Percentiles rank a stretch among this genome's conserved stretches.
These are phyloP conservation scores for Tillandsia leiboldiana DNA, from an alignment of 176 grass and related monocot species.

Conservation along the genomic window DNA sequence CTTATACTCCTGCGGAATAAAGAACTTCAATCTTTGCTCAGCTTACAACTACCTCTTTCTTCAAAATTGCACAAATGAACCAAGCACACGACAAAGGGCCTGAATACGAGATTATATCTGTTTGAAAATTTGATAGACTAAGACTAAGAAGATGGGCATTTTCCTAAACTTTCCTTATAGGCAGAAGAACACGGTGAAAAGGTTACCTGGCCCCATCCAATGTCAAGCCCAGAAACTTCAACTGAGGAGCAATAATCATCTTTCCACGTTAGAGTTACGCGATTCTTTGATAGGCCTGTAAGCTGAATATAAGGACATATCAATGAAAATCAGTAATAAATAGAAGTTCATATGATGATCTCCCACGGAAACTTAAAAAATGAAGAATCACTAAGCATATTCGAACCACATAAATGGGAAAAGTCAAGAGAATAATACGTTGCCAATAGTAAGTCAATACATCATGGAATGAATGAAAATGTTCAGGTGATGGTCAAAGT, in stretches of 20 bases:
- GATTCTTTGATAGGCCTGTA: conserved; percentile 53
- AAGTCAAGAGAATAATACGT: background rate
- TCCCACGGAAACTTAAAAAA: background rate
- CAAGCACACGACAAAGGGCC: background rate
- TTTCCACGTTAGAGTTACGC: conserved; percentile 66
- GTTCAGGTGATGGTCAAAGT: too few relatives aligned
- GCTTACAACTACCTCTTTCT: background rate
- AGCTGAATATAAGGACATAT: conserved; percentile 44
- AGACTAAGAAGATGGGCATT: background rate
- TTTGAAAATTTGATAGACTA: background rate
- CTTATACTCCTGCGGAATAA: background rate
- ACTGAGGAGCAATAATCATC: conserved; percentile 52
- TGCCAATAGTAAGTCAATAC: background rate
- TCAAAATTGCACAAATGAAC: background rate
- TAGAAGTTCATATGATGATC: background rate
- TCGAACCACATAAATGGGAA: background rate
- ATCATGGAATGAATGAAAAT: too few relatives aligned
- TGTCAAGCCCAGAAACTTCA: conserved; percentile 93
- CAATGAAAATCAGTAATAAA: conserved; percentile 10
- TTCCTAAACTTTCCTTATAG: background rate
- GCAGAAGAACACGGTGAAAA: conserved; percentile 5
- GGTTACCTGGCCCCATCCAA: conserved; percentile 89
- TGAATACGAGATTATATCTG: background rate
- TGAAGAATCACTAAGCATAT: background rate
- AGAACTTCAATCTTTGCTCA: background rate